phyloP scores from a whole-genome alignment of 768 basidiomycete genomes.

The Suillus alpinus region DNA sequence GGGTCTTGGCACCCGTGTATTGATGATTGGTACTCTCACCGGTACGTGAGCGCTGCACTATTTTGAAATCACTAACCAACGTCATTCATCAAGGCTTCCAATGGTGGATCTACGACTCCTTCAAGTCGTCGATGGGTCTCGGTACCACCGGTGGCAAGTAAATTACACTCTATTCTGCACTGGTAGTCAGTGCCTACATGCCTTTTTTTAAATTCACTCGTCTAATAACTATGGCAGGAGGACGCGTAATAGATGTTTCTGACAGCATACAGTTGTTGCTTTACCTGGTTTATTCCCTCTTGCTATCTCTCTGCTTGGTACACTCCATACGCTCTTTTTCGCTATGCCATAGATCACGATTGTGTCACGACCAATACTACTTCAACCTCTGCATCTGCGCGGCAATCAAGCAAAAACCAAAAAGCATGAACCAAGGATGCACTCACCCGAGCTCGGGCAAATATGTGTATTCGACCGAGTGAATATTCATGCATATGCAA shows the following conservation, averaged over 20 bases:
- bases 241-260: conserved; percentile 10
- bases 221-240: conserved; percentile 6
- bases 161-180: conserved; percentile 11
- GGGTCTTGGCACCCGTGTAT: conserved; percentile 82
- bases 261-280: conserved; percentile 1
- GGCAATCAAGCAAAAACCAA: neutral
- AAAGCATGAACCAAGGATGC: neutral
- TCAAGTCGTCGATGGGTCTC: conserved; percentile 81
- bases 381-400: neutral
- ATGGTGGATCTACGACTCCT: conserved; percentile 92
- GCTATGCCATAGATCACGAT: conserved; percentile 5
- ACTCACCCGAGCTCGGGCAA: neutral
- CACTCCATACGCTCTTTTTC: neutral
- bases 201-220: too few relatives aligned
- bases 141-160: conserved; percentile 90
- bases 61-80: neutral
- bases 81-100: conserved; percentile 63
- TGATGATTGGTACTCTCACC: conserved; percentile 73
- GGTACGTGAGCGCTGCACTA: conserved; percentile 24
- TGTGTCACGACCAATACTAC: neutral
- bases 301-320: neutral
- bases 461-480: neutral
- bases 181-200: neutral
- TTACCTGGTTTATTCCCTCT: conserved; percentile 2
- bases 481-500: neutral